Base-by-base conservation (phyloP, 2,329 filamentous ascomycete species). In the Thermomyces lanuginosus region DNA sequence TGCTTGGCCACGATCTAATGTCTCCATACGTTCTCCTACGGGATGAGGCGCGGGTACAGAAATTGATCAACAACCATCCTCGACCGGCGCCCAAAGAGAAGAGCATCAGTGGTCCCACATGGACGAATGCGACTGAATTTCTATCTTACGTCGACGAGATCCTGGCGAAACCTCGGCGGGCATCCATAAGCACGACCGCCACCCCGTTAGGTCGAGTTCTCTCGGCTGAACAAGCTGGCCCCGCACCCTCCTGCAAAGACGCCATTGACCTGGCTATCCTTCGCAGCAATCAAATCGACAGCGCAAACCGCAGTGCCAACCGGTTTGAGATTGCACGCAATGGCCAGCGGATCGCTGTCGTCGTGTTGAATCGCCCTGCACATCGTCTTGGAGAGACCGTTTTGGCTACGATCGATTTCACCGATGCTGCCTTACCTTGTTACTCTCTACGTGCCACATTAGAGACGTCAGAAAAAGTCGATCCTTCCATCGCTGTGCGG, bases 271-370 rank as follows among this genome's bases (percentile, higher is more conserved):
- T 92, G 34, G 73, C 89, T 8, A 92, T 95, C 32, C 63, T 93
- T 28, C 74, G 81, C 37, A 83, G 81, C 45, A 82, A 82, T 39
- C 58, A 75, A 38, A 65, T 71, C 0, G 61, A 62, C 2, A 64
- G 70, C 22, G 67, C 70, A n/a, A 72, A 75, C 18, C 76, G 82
- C 41, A 84, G 79, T 45, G 70, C 76, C n/a, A 93, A 92, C 43
- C 74, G 83, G 20, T 98, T 95, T 48, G 84, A 92, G 46, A 95
- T 98, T 47, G 76, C 86, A 8, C 77, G 86, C 8, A 84, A 83
- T 43, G 84, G 84, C n/a, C 74, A 75, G 30, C 75, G 75, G n/a
- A 84, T 98, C 8, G 86, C 80, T 2, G 81, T 91, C 4, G 71
- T 98, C 29, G 83, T 84, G 55, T 66, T 98, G 16, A 78, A 84